Conservation (phyloP, 495 filamentous ascomycete species). For the Penicillium parvum region DNA sequence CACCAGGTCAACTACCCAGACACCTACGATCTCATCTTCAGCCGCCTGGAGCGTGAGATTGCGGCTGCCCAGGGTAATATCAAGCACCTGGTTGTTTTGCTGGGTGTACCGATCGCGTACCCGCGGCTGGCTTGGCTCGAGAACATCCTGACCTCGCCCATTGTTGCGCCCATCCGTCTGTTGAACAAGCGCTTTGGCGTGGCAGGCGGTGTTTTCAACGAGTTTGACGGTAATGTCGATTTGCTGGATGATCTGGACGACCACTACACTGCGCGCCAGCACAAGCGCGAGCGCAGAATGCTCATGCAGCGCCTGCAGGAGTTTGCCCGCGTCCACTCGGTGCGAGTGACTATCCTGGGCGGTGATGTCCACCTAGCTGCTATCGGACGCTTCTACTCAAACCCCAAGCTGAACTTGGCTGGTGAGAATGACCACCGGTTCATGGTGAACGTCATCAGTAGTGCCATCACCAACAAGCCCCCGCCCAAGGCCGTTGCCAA, state of each 20-base stretch:
- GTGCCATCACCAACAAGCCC: slow-evolving; percentile 90
- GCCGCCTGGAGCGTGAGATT: slow-evolving; percentile 62
- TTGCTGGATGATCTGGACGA: slow-evolving; percentile 91
- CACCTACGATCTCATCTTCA: slow-evolving; percentile 81
- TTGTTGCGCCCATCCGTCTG: slow-evolving; percentile 82
- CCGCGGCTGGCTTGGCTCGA: slow-evolving; percentile 91
- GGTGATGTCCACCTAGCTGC: slow-evolving; percentile 77
- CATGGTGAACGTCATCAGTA: slow-evolving; percentile 71
- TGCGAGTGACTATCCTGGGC: slow-evolving; percentile 80
- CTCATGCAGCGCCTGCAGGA: slow-evolving; percentile 71
- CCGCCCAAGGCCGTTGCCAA: slow-evolving; percentile 87
- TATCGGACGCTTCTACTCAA: slow-evolving; percentile 70
- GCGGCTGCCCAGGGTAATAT: slow-evolving; percentile 55
- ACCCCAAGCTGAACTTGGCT: slow-evolving; percentile 56
- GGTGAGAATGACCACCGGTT: slow-evolving; percentile 63
- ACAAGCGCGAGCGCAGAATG: slow-evolving; percentile 79
- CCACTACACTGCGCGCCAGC: slow-evolving; percentile 87
- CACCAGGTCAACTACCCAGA: slow-evolving; percentile 89
- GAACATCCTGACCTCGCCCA: slow-evolving; percentile 77
- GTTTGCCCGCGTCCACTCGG: slow-evolving; percentile 62
- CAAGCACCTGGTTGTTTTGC: slow-evolving; percentile 77
- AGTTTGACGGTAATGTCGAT: slow-evolving; percentile 87
- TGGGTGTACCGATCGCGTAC: slow-evolving; percentile 93
- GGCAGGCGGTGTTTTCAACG: slow-evolving; percentile 82
- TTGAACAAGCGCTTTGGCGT: slow-evolving; percentile 88